Evolutionary conservation across 192 early-diverging fungal species (phyloP).

Genomic region (Linnemannia hyalina): DNA sequence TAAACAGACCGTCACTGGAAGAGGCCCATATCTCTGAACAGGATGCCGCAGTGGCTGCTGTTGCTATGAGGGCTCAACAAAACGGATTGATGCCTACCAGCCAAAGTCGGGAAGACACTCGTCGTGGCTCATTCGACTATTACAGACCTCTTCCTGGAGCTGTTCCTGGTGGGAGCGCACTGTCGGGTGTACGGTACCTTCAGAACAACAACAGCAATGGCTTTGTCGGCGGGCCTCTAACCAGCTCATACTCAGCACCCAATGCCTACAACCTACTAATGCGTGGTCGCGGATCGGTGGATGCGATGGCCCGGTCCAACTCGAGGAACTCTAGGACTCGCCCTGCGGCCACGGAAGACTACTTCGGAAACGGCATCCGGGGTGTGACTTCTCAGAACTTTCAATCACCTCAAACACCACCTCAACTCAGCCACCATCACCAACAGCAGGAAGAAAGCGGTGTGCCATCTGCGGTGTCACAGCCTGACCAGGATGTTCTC

Average conservation of each 20-base stretch:
- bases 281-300: constrained; percentile 45
- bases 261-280: constrained; percentile 45
- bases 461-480: neutral
- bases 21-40: constrained; percentile 48
- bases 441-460: neutral
- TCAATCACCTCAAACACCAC: neutral
- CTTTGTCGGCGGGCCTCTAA: neutral
- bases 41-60: constrained; percentile 47
- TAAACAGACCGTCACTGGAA: constrained; percentile 30
- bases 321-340: constrained; percentile 33
- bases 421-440: neutral
- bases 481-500: neutral
- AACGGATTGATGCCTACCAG: constrained; percentile 19
- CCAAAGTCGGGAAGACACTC: constrained; percentile 30
- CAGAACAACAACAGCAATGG: constrained; percentile 16
- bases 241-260: constrained; percentile 16
- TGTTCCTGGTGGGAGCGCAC: neutral
- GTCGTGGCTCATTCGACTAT: constrained; percentile 33
- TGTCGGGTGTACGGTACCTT: constrained; percentile 1
- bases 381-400: constrained; percentile 19
- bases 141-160: constrained; percentile 15
- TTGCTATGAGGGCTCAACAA: constrained; percentile 36
- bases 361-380: constrained; percentile 22
- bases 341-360: constrained; percentile 22
- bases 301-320: constrained; percentile 30